Base-by-base conservation (phyloP, 2,329 filamentous ascomycete genomes). In the Esteya vermicola region DNA sequence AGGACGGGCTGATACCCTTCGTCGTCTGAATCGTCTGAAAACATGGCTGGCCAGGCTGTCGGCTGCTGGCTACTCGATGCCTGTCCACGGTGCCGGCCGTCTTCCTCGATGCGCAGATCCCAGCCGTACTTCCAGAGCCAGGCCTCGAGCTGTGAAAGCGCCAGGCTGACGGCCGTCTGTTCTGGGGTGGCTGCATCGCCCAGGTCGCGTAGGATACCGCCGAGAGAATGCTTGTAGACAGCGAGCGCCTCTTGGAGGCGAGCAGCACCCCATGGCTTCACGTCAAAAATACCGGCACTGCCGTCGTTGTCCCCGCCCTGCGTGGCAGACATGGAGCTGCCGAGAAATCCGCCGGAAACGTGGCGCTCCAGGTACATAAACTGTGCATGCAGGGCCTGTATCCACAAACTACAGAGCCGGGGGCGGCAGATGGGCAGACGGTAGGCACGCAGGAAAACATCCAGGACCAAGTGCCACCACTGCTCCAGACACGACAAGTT, bases 401-500 rank as follows among this genome's bases (percentile, higher is more conserved):
- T 54, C 25, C 78, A 57, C n/a, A 53, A 51, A 3, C 55, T 54
- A 10, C 62, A 62, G 25, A 78, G 61, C 1, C 45, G 40, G 0
- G 73, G 72, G 2, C 57, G 57, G 4, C 52, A 49, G 19, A 56
- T 43, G 1, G 62, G 56, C 2, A 78, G 63, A 9, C 49, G 46
- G 49, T 67, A 64, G 2, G 70, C 65, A 21, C 65, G 64, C 35
- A 78, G 62, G 10, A 75, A 49, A 26, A 75, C 51, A 36, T 60
- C 64, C 30, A 69, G 60, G 4, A 68, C 53, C 45, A 75, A 62
- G 48, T 74, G 63, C 60, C 66, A 72, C 75, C 74, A 79, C 45
- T 79, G 73, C 45, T 75, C 70, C 33, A 76, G 58, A 47, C 74
- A 78, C 9, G 70, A 61, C 32, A 69, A 57, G 51, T 76, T 79